Conservation (phyloP, 1,284 basidiomycete genomes). For the Pseudomicrostroma phylloplanum region DNA sequence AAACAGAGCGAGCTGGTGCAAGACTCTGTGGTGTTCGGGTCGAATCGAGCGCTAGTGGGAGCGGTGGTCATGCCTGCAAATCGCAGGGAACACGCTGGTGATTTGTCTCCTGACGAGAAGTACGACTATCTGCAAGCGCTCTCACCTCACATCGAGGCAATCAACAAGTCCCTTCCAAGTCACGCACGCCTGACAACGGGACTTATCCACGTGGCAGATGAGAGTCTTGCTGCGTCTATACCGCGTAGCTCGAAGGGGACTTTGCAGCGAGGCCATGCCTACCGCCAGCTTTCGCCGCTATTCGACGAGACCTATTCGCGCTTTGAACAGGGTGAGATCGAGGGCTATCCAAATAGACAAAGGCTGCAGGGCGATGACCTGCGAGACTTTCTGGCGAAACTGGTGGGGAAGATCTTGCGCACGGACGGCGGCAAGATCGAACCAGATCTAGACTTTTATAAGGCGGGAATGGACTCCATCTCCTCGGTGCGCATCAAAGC, state of each 20-base stretch:
- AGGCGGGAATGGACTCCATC: conserved; percentile 33
- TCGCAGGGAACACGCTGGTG: neutral
- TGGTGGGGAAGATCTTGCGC: conserved; percentile 1
- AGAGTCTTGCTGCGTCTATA: conserved; percentile 13
- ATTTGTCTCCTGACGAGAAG: neutral
- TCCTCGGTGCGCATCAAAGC: conserved; percentile 28
- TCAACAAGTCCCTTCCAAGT: conserved; percentile 23
- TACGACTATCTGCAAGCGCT: conserved; percentile 16
- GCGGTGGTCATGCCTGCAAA: conserved; percentile 21
- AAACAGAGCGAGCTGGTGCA: conserved; percentile 15
- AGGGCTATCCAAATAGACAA: neutral
- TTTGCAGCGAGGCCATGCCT: conserved; percentile 28
- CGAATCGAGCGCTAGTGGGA: conserved; percentile 29
- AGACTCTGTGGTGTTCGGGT: conserved; percentile 36
- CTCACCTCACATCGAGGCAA: conserved; percentile 13
- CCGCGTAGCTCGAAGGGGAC: conserved; percentile 36
- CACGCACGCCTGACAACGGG: conserved; percentile 28
- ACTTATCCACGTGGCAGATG: conserved; percentile 22
- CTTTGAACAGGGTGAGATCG: conserved; percentile 31
- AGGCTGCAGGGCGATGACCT: neutral
- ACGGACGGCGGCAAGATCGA: neutral
- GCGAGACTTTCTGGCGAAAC: neutral
- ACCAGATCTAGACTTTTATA: conserved; percentile 25
- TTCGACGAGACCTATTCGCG: conserved; percentile 25
- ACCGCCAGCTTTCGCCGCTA: conserved; percentile 18